Evolutionary conservation across 2,329 filamentous ascomycete genomes (phyloP).

Genomic region (Cylindrodendrum hubeiense): DNA sequence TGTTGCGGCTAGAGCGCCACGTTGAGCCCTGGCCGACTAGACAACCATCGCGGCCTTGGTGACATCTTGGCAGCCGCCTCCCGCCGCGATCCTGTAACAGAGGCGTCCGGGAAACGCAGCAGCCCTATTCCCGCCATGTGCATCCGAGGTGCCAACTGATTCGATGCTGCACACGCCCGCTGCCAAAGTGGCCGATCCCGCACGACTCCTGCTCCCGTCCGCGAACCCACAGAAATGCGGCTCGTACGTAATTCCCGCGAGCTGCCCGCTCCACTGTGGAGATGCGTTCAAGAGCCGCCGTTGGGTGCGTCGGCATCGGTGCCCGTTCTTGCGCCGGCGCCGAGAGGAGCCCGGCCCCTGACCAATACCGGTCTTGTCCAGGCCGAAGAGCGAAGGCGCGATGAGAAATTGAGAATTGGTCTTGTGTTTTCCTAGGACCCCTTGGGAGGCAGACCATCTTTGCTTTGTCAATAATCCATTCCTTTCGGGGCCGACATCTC

Average conservation of each 20-base stretch:
- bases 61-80: too few species aligned
- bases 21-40: neutral
- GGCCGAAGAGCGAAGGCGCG: conserved; percentile 8
- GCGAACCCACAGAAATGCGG: neutral
- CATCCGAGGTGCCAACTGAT: too few species aligned
- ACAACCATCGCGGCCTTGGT: neutral
- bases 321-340: neutral
- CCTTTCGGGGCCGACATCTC: conserved; percentile 9
- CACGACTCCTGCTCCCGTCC: neutral
- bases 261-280: neutral
- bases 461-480: neutral
- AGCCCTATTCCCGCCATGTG: too few species aligned
- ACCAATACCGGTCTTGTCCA: neutral
- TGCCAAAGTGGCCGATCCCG: too few species aligned
- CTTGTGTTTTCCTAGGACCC: neutral
- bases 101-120: too few species aligned
- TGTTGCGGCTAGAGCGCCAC: neutral
- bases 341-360: neutral
- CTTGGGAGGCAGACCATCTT: neutral
- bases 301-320: neutral
- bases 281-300: neutral
- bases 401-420: neutral
- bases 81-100: too few species aligned
- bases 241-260: neutral
- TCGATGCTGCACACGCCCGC: too few species aligned